Evolutionary conservation across 768 basidiomycete genomes (phyloP).

Genomic region (Mrakia blollopis): DNA sequence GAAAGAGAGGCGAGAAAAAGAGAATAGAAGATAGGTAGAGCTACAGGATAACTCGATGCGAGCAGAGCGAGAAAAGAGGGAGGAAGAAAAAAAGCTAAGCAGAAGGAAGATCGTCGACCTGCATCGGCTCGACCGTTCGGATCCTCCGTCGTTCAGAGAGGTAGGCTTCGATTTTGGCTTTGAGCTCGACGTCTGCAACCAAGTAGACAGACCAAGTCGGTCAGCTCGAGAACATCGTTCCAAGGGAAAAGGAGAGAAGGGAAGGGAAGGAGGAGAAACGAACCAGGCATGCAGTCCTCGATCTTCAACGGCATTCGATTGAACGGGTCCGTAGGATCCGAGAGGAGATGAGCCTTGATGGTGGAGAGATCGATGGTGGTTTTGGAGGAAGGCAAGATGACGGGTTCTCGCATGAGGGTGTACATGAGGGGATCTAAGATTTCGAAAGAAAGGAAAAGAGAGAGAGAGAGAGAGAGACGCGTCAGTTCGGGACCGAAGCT

Average conservation of each 20-base stretch:
- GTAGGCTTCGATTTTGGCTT: conserved; percentile 67
- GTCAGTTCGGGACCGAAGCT: background rate
- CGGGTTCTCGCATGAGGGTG: conserved; percentile 92
- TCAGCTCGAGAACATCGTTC: no score
- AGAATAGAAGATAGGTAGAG: background rate
- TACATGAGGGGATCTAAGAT: conserved; percentile 79
- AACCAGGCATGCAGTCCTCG: conserved; percentile 73
- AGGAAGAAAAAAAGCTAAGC: background rate
- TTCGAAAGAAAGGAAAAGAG: background rate
- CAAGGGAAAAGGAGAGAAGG: background rate
- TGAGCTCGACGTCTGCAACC: conserved; percentile 60
- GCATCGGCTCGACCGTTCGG: conserved; percentile 28
- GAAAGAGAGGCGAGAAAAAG: background rate
- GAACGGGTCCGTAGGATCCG: conserved; percentile 90
- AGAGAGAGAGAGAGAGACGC: no score
- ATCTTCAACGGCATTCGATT: conserved; percentile 77
- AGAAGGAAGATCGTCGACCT: conserved; percentile 23
- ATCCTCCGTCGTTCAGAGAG: conserved; percentile 51
- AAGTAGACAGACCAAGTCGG: background rate
- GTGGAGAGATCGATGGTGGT: conserved; percentile 78
- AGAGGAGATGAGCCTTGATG: conserved; percentile 89
- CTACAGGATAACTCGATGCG: background rate
- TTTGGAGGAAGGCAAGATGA: conserved; percentile 76
- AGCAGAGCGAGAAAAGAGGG: background rate
- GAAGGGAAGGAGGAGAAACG: conserved; percentile 38